A percentile compares a stretch with the other conserved stretches of the same genome.
These are phyloP conservation scores for Oryza meyeriana DNA, from an alignment of 176 grass and related monocot species.

Conservation along the genomic window DNA sequence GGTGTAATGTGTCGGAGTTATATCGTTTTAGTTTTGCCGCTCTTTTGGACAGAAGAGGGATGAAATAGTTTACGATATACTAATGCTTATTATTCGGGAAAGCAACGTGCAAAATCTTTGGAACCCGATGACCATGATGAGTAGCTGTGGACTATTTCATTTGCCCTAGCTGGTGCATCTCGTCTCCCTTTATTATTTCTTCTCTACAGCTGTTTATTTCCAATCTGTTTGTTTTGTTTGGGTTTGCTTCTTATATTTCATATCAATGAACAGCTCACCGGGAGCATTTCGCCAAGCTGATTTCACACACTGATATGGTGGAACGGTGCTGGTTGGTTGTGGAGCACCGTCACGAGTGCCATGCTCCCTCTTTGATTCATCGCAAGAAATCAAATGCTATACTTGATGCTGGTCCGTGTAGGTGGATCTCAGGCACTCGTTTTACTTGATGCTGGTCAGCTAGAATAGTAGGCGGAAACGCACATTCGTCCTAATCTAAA, in stretches of 20 bases:
- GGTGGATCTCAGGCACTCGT: no score
- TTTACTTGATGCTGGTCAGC: no score
- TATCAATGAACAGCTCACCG: background rate
- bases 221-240: background rate
- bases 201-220: background rate
- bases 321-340: no score
- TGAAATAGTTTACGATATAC: slow-evolving; percentile 32
- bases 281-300: background rate
- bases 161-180: background rate
- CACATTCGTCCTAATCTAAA: background rate
- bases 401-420: no score
- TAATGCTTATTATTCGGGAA: slow-evolving; percentile 28
- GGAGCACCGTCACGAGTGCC: no score
- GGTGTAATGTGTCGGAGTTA: slow-evolving; percentile 40
- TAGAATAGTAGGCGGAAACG: no score
- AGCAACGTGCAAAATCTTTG: slow-evolving; percentile 3
- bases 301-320: background rate
- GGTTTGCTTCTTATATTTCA: background rate
- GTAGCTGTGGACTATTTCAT: background rate
- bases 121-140: background rate
- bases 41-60: slow-evolving; percentile 37
- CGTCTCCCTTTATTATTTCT: background rate
- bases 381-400: no score
- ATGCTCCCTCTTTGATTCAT: no score
- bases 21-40: slow-evolving; percentile 17